Evolutionary conservation across 1,284 basidiomycete genomes (phyloP), one percentile per base, ranked within the genome.

Genomic region (Apiotrichum siamense): DNA sequence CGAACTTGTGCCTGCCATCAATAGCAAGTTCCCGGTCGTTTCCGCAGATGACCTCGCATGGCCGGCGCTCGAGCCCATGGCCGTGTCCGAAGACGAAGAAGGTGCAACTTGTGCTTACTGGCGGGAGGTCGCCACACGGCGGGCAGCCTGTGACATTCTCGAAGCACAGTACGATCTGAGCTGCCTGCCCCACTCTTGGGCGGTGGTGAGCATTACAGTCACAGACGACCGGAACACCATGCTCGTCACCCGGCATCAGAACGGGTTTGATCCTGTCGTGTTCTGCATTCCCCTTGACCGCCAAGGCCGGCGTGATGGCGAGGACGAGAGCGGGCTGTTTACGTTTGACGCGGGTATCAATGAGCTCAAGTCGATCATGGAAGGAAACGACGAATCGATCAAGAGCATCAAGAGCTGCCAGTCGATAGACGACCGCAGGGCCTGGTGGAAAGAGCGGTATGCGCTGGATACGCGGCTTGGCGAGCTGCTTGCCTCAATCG

Each of bases 221-320:
- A 86, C 87, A 0, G 81, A 86, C 7, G 90, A 96, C 64, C 83
- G 83, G 57, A 84, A 81, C 59, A 87, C 86, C 4, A 79, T 98
- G 66, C 85, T 97, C 57, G 73, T 97, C 39, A 85, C 88, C 1
- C 84, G 92, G 13, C 85, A 92, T 60, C 79, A 84, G 33, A 77
- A 81, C 3, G 77, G 78, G 4, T 72, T 75, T 7, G 75, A 79
- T 3, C 87, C 89, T 0, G 75, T 96, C 25, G 78, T 94, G 12
- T 91, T 97, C 72, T 88, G 86, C 58, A 77, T 98, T 5, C 94
- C 96, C 0, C 77, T 98, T 25, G 78, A 82, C 62, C 76, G 81
- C 15, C 86, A 88, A 58, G 86, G 86, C 21, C 79, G 88, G 39
- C 78, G 90, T 44, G 89, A 92, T 37, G 77, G 77, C 2, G 85